phyloP scores from a whole-genome alignment of 2,329 filamentous ascomycete genomes.

The Clathrospora elynae region DNA sequence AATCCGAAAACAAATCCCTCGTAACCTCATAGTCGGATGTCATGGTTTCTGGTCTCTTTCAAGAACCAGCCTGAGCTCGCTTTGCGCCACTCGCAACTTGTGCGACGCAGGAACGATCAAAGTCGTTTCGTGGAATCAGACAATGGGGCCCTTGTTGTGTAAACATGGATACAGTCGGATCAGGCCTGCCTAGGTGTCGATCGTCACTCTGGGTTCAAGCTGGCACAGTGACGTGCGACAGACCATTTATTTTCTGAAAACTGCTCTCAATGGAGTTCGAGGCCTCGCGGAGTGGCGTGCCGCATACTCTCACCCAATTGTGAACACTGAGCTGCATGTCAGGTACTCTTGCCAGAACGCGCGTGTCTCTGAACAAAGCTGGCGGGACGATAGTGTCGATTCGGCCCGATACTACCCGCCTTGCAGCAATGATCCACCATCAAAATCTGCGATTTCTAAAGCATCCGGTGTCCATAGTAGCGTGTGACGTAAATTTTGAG shows the following conservation, averaged over 20 bases:
- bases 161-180: conserved; percentile 18
- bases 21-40: conserved; percentile 14
- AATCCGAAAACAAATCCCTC: conserved; percentile 26
- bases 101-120: conserved; percentile 14
- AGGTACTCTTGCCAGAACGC: conserved; percentile 24
- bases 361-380: conserved; percentile 33
- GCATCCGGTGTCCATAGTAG: conserved; percentile 15
- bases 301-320: conserved; percentile 24
- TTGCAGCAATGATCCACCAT: conserved; percentile 25
- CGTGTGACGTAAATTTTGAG: conserved; percentile 32
- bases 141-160: conserved; percentile 10
- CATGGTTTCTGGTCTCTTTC: conserved; percentile 9
- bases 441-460: conserved; percentile 14
- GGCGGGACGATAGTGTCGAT: conserved; percentile 33
- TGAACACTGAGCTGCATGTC: conserved; percentile 27
- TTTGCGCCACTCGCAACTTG: conserved; percentile 4
- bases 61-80: conserved; percentile 3
- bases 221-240: conserved; percentile 22
- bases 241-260: conserved; percentile 19
- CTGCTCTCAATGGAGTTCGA: conserved; percentile 32
- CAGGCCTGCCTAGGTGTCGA: conserved; percentile 17
- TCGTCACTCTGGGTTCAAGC: conserved; percentile 19
- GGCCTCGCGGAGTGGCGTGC: conserved; percentile 26
- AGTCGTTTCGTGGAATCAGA: conserved; percentile 10
- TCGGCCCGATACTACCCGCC: conserved; percentile 43